Evolutionary conservation across 371 early-diverging fungal species (phyloP).

Genomic region (Syncephalastrum contaminatum): DNA sequence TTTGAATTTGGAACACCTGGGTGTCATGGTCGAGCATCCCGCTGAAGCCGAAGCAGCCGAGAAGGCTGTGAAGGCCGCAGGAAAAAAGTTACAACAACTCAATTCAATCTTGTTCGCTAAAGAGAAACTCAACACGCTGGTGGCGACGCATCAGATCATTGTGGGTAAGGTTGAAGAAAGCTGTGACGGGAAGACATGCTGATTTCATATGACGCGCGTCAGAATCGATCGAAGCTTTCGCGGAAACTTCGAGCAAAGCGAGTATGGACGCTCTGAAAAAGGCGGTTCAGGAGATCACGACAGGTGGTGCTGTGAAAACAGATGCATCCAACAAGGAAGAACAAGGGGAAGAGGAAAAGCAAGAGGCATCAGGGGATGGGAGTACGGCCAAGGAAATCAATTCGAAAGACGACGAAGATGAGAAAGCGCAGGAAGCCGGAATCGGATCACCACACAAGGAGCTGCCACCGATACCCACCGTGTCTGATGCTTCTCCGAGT

Average conservation of each 20-base stretch:
- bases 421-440: background rate
- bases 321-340: background rate
- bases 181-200: background rate
- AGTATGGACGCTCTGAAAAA: conserved; percentile 15
- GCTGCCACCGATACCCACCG: conserved; percentile 2
- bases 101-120: conserved; percentile 42
- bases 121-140: conserved; percentile 46
- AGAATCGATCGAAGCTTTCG: conserved; percentile 27
- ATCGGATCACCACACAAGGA: conserved; percentile 2
- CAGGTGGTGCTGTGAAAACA: too few species aligned
- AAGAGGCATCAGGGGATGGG: background rate
- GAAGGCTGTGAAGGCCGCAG: conserved; percentile 41
- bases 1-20: conserved; percentile 56
- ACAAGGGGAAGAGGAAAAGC: background rate
- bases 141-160: conserved; percentile 51
- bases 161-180: conserved; percentile 28
- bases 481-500: conserved; percentile 8
- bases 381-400: background rate
- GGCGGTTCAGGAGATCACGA: conserved; percentile 27
- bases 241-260: conserved; percentile 18
- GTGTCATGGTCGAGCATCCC: conserved; percentile 44
- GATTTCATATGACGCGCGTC: background rate
- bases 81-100: conserved; percentile 48
- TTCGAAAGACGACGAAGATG: background rate
- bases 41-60: conserved; percentile 42